phyloP scores from a whole-genome alignment of 805 yeast genomes.

The Hanseniaspora taiwanica region DNA sequence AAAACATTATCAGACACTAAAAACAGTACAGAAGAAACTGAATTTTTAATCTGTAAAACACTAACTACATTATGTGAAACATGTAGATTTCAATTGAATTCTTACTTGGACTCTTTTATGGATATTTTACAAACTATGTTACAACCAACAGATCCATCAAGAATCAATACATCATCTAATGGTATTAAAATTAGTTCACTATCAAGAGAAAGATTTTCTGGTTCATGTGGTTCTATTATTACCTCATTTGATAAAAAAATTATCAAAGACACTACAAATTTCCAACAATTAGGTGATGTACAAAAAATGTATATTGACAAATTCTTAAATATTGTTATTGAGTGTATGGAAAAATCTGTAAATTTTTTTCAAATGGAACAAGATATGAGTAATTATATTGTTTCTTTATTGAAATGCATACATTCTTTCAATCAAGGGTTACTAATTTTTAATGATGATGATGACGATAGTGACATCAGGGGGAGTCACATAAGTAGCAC shows the following conservation, averaged over 20 bases:
- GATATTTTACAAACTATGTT: slow-evolving; percentile 23
- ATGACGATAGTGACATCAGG: neutral
- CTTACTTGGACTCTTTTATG: slow-evolving; percentile 15
- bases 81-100: slow-evolving; percentile 16
- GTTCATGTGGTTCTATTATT: neutral
- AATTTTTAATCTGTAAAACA: slow-evolving; percentile 17
- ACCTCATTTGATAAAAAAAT: slow-evolving; percentile 1
- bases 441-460: neutral
- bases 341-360: slow-evolving; percentile 1
- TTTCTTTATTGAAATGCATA: slow-evolving; percentile 4
- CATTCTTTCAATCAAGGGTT: slow-evolving; percentile 1
- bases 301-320: slow-evolving; percentile 1
- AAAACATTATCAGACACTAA: slow-evolving; percentile 13
- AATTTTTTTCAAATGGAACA: slow-evolving; percentile 2
- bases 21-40: slow-evolving; percentile 17
- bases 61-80: slow-evolving; percentile 19
- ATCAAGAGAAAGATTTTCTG: slow-evolving; percentile 1
- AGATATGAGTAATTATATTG: slow-evolving; percentile 2
- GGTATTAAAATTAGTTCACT: slow-evolving; percentile 11
- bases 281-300: neutral
- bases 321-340: slow-evolving; percentile 5
- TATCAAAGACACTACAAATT: neutral
- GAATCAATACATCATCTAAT: slow-evolving; percentile 18
- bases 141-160: slow-evolving; percentile 12
- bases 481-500: neutral